Percentiles rank a stretch among this genome's conserved stretches.
phyloP scores from a whole-genome alignment of 495 filamentous ascomycete species.

The Darksidea phi region DNA sequence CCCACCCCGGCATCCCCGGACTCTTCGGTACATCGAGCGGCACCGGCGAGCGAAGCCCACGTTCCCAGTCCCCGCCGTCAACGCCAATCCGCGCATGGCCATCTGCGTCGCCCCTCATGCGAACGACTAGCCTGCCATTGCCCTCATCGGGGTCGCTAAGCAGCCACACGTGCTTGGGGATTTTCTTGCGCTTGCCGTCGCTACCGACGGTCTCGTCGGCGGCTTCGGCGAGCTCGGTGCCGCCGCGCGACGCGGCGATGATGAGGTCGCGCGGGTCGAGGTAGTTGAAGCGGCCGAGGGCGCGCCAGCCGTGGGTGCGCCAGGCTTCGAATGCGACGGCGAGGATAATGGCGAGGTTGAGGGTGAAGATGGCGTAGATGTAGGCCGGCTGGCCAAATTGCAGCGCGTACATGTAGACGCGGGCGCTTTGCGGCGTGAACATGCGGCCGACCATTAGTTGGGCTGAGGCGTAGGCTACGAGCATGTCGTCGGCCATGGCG shows the following conservation, averaged over 20 bases:
- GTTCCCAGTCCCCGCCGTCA: background rate
- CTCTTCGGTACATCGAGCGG: background rate
- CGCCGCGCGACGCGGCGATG: slow-evolving; percentile 21
- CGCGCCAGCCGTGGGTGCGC: slow-evolving; percentile 22
- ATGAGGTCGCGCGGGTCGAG: slow-evolving; percentile 30
- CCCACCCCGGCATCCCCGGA: background rate
- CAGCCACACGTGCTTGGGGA: slow-evolving; percentile 20
- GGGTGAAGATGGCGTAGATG: slow-evolving; percentile 38
- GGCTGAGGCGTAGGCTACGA: slow-evolving; percentile 39
- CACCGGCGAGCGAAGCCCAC: background rate
- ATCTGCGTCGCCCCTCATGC: slow-evolving; percentile 12
- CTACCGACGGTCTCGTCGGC: slow-evolving; percentile 5
- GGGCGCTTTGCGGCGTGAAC: slow-evolving; percentile 11
- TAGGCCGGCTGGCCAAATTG: slow-evolving; percentile 39
- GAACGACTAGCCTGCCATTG: slow-evolving; percentile 6
- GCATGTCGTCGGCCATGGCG: slow-evolving; percentile 43
- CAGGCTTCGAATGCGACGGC: slow-evolving; percentile 14
- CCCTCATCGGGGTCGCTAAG: slow-evolving; percentile 25
- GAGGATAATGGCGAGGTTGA: slow-evolving; percentile 24
- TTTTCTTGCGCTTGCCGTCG: slow-evolving; percentile 15
- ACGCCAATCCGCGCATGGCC: slow-evolving; percentile 15
- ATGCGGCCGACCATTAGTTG: slow-evolving; percentile 41
- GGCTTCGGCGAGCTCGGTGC: slow-evolving; percentile 16
- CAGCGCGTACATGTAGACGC: slow-evolving; percentile 29
- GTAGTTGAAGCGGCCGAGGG: slow-evolving; percentile 22